Percentiles rank a stretch among this genome's conserved stretches.
Conservation (phyloP, 2,329 filamentous ascomycete species). For the Ceratocystiopsis brevicomis region DNA sequence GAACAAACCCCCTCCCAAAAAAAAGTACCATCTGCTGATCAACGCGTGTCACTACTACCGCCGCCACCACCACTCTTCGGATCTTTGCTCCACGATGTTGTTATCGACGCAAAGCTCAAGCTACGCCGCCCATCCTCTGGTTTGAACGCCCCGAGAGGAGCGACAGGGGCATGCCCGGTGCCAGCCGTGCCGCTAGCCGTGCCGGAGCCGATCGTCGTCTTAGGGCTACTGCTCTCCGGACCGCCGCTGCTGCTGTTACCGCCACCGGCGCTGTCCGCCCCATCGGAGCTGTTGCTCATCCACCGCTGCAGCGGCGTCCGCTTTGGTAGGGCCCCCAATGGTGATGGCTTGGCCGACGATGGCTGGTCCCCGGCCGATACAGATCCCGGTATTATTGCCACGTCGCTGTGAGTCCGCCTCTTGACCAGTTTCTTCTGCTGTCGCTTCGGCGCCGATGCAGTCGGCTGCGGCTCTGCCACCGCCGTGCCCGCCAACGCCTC, state of each 20-base stretch:
- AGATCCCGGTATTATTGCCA: too few species aligned
- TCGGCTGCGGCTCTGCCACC: too few species aligned
- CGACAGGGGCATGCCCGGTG: not conserved
- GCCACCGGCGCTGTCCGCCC: not conserved
- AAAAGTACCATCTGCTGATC: not conserved
- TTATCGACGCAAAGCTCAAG: conserved; percentile 5
- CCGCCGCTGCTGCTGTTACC: not conserved
- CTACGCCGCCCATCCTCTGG: conserved; percentile 1
- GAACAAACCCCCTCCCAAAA: too few species aligned
- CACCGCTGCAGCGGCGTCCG: not conserved
- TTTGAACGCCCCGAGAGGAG: not conserved
- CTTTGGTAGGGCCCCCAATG: conserved; percentile 6
- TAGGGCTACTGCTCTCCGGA: not conserved
- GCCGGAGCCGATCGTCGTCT: too few species aligned
- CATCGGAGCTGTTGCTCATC: not conserved
- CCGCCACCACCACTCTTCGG: not conserved
- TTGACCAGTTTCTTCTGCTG: conserved; percentile 24
- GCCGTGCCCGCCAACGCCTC: not conserved
- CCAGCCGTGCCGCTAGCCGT: not conserved
- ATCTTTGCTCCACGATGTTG: conserved; percentile 3
- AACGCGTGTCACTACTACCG: not conserved
- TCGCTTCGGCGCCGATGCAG: conserved; percentile 13
- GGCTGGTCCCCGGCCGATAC: too few species aligned
- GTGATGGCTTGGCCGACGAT: not conserved
- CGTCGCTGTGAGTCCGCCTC: conserved; percentile 10